Evolutionary conservation across 805 yeast genomes (phyloP), one percentile per base, ranked within the genome.

Genomic region (Wickerhamomyces sydowiorum): DNA sequence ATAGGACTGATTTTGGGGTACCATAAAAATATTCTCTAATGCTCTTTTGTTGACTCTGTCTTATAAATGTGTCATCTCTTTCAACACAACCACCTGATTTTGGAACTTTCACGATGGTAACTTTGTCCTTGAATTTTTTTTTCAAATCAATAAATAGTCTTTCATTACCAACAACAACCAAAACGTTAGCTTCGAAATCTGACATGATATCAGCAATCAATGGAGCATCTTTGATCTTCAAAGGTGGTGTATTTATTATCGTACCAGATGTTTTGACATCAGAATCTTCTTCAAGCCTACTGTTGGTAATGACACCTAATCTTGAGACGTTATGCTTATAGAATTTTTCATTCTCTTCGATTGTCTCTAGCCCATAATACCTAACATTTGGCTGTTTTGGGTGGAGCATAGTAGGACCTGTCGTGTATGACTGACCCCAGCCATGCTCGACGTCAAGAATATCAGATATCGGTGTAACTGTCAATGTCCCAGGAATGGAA

Each of bases 11-110:
- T 36, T 72, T 72, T 17, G 72, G 63, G 6, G 75, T 75, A 2
- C 99, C 99, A 57, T 93, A 88, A 54, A 93, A 93, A 61, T 93
- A 93, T 56, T 90, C 95, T 56, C 80, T 79, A 41, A 91, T 88
- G 5, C 82, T 69, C 33, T 77, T 72, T 53, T 89, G 87, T 60
- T 91, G 98, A 19, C 74, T 41, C 29, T 81, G 76, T 54, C 98
- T 72, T 29, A 72, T 67, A 57, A 70, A 88, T 12, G 76, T 67
- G 41, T 82, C 91, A 45, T 84, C 91, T 23, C 76, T 71, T 24
- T 85, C 86, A 8, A 84, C 84, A 25, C 82, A 80, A 2, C 96
- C 96, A 36, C 84, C 83, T 34, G 88, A 76, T 47, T 75, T 76
- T 17, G 84, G 78, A 4, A 90, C 67, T 51, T 82, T 84, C 14